Percentiles rank a stretch among this genome's conserved stretches.
Conservation (phyloP, 805 yeast species). For the Candida manassasensis region DNA sequence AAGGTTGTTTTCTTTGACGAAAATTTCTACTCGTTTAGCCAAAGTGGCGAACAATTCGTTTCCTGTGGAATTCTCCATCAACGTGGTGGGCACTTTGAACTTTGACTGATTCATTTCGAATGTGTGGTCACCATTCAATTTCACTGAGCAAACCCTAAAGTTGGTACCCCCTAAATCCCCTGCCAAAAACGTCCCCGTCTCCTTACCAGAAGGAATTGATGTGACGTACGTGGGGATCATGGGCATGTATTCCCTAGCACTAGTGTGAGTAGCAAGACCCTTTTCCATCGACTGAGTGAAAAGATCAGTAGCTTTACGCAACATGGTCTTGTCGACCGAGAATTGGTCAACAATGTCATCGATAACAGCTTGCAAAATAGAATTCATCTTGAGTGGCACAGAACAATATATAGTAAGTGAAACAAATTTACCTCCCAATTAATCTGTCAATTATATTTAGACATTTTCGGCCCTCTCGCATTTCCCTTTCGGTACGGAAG, state of each 20-base stretch:
- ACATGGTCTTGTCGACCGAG: slow-evolving; percentile 36
- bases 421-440: too few relatives aligned
- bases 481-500: too few relatives aligned
- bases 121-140: slow-evolving; percentile 72
- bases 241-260: slow-evolving; percentile 48
- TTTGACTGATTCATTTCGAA: slow-evolving; percentile 73
- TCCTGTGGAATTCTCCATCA: slow-evolving; percentile 61
- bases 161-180: slow-evolving; percentile 97
- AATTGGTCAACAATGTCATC: slow-evolving; percentile 38
- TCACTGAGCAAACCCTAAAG: slow-evolving; percentile 88
- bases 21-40: slow-evolving; percentile 63
- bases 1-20: slow-evolving; percentile 63
- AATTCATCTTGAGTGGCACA: slow-evolving; percentile 12
- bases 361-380: slow-evolving; percentile 22
- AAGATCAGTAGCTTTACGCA: slow-evolving; percentile 45
- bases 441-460: too few relatives aligned
- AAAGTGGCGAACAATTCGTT: slow-evolving; percentile 69
- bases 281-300: slow-evolving; percentile 58
- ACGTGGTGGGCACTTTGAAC: slow-evolving; percentile 70
- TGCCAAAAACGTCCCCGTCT: slow-evolving; percentile 77
- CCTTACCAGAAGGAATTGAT: slow-evolving; percentile 78
- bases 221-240: slow-evolving; percentile 95
- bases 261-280: slow-evolving; percentile 46
- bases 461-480: too few relatives aligned
- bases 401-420: not conserved